Evolutionary conservation across 345 rosid genomes (phyloP).

Genomic region (Hibiscus mutabilis): DNA sequence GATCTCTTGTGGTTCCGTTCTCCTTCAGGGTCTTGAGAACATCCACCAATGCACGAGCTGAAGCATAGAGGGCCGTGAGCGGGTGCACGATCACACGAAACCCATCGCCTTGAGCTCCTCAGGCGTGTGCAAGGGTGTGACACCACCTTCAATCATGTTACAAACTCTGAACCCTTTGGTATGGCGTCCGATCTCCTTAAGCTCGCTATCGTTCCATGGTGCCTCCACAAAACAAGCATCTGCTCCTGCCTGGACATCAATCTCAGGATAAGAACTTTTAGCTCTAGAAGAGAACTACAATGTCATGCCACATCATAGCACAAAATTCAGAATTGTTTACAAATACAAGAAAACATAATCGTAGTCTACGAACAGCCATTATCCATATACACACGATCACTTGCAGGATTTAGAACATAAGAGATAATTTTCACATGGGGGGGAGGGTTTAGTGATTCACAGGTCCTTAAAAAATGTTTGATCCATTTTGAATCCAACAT

Average conservation of each 20-base stretch:
- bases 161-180: slow-evolving; percentile 43
- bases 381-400: neutral
- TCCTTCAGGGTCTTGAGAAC: slow-evolving; percentile 39
- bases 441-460: too few species aligned
- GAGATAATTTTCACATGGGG: too few species aligned
- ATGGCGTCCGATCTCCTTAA: slow-evolving; percentile 30
- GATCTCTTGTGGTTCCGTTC: slow-evolving; percentile 32
- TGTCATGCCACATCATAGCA: neutral
- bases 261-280: neutral
- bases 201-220: slow-evolving; percentile 41
- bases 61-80: slow-evolving; percentile 35
- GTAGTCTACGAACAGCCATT: neutral
- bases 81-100: slow-evolving; percentile 34
- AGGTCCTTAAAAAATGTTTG: too few species aligned
- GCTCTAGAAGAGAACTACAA: slow-evolving; percentile 1
- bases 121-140: slow-evolving; percentile 42
- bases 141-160: slow-evolving; percentile 51
- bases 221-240: slow-evolving; percentile 52
- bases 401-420: neutral
- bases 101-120: slow-evolving; percentile 44
- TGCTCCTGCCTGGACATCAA: slow-evolving; percentile 33
- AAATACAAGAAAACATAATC: neutral
- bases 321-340: neutral
- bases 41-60: slow-evolving; percentile 33
- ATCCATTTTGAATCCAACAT: too few species aligned